A percentile compares a stretch with the other conserved stretches of the same genome.
Evolutionary conservation across 1,284 basidiomycete species (phyloP).

Genomic region (Phellinidium pouzarii): DNA sequence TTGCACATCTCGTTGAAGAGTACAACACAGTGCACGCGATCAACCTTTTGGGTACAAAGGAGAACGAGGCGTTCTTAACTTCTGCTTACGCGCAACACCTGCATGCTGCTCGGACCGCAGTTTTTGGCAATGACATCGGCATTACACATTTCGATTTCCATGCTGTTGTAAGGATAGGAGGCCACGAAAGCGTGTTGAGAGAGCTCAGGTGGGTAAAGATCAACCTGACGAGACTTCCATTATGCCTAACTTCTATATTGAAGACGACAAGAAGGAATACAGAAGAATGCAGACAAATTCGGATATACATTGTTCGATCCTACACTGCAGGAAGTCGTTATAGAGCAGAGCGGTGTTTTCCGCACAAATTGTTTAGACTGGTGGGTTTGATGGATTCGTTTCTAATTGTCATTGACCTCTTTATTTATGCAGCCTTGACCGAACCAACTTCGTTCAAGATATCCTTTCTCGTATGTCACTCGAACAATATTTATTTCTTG

Average conservation of each 20-base stretch:
- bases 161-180: constrained; percentile 70
- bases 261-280: constrained; percentile 56
- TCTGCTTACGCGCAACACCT: constrained; percentile 78
- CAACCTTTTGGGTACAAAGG: constrained; percentile 84
- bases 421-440: constrained; percentile 67
- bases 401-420: constrained; percentile 17
- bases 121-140: constrained; percentile 51
- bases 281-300: constrained; percentile 68
- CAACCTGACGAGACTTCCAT: constrained; percentile 4
- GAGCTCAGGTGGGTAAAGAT: constrained; percentile 55
- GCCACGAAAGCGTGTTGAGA: constrained; percentile 80
- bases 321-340: constrained; percentile 60
- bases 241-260: constrained; percentile 6
- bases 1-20: constrained; percentile 77
- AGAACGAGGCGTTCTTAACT: constrained; percentile 85
- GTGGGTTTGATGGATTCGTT: constrained; percentile 36
- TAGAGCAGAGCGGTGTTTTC: constrained; percentile 85
- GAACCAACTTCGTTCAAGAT: constrained; percentile 98
- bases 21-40: constrained; percentile 80
- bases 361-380: constrained; percentile 95
- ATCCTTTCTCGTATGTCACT: constrained; percentile 76
- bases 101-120: constrained; percentile 43
- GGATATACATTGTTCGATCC: constrained; percentile 81
- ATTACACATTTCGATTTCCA: constrained; percentile 97
- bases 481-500: constrained; percentile 65